Evolutionary conservation across 352 stramenopile genomes (phyloP).

Genomic region (Globisporangium cystogenes): DNA sequence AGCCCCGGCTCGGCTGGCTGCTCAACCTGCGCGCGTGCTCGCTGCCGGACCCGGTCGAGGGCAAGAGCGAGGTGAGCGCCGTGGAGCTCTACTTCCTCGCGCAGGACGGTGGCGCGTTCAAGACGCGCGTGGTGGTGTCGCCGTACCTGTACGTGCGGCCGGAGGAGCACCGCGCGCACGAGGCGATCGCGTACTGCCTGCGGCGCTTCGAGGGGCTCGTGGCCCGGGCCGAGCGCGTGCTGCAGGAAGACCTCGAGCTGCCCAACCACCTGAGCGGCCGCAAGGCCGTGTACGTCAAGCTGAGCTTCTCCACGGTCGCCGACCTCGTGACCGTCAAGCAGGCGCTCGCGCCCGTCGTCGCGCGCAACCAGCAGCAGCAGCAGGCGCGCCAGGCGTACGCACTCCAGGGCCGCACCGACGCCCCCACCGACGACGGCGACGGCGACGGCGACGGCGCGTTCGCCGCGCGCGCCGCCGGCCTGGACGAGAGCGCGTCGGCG

Average conservation of each 20-base stretch:
- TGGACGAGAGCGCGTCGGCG: constrained; percentile 64
- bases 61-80: constrained; percentile 81
- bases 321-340: constrained; percentile 70
- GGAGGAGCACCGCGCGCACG: constrained; percentile 49
- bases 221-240: constrained; percentile 59
- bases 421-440: constrained; percentile 36
- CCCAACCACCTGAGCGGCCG: constrained; percentile 87
- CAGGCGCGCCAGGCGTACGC: constrained; percentile 65
- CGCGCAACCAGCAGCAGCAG: constrained; percentile 60
- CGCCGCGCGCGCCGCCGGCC: constrained; percentile 4
- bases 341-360: constrained; percentile 49
- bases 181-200: constrained; percentile 78
- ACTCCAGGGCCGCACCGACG: constrained; percentile 40
- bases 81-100: constrained; percentile 96
- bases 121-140: constrained; percentile 92
- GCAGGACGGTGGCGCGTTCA: constrained; percentile 93
- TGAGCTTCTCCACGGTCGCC: constrained; percentile 84
- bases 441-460: no score
- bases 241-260: constrained; percentile 90
- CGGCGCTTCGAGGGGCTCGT: constrained; percentile 86
- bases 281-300: constrained; percentile 84
- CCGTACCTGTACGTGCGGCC: constrained; percentile 97
- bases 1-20: constrained; percentile 57
- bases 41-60: constrained; percentile 44
- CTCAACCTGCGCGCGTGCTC: constrained; percentile 63